phyloP scores from a whole-genome alignment of 768 basidiomycete species.

The Leccinum aurantiacum region DNA sequence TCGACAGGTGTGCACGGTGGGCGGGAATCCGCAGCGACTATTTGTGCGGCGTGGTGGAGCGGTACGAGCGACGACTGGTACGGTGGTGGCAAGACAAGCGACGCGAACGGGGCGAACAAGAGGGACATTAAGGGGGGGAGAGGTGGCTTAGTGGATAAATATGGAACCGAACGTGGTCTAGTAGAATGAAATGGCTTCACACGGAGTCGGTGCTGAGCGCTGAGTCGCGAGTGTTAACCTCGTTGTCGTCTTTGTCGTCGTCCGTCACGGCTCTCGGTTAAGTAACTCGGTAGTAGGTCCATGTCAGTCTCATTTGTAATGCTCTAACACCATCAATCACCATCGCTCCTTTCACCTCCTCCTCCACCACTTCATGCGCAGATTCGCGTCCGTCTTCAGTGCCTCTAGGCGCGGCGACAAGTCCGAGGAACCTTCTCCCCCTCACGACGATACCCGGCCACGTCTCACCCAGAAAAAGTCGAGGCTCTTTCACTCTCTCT shows the following conservation, averaged over 20 bases:
- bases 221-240: constrained; percentile 2
- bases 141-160: background rate
- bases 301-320: constrained; percentile 38
- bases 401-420: constrained; percentile 37
- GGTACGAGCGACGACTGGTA: constrained; percentile 62
- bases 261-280: constrained; percentile 13
- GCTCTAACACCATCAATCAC: constrained; percentile 21
- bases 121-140: constrained; percentile 19
- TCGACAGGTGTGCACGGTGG: constrained; percentile 53
- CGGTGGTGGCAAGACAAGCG: constrained; percentile 45
- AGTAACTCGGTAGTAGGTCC: constrained; percentile 20
- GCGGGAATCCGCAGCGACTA: constrained; percentile 54
- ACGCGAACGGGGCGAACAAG: constrained; percentile 8
- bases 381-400: constrained; percentile 62
- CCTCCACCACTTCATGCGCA: constrained; percentile 51
- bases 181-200: constrained; percentile 5
- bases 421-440: constrained; percentile 21
- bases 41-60: constrained; percentile 56
- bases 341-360: constrained; percentile 20
- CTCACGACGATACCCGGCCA: constrained; percentile 16
- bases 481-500: constrained; percentile 27
- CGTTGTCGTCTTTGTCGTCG: constrained; percentile 10
- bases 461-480: constrained; percentile 25
- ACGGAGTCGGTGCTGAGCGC: constrained; percentile 14
- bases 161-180: background rate